phyloP scores from a whole-genome alignment of 441 rosid species.

The Euphorbia schlechtendalii region DNA sequence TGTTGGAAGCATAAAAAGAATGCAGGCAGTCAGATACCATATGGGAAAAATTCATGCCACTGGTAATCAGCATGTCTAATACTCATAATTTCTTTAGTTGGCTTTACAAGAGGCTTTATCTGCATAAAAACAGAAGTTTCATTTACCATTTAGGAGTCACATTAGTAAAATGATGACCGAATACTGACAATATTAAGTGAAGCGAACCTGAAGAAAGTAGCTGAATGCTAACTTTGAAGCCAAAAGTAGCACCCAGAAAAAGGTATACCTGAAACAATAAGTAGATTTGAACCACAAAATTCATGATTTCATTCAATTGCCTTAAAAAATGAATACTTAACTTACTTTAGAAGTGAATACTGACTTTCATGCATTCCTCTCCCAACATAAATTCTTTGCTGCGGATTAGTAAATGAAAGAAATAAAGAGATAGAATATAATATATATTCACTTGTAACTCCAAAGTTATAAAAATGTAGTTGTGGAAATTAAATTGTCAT shows the following conservation, averaged over 20 bases:
- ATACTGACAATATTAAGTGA: conserved; percentile 4
- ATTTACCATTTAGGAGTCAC: background rate
- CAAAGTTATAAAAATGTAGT: background rate
- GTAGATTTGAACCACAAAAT: conserved; percentile 11
- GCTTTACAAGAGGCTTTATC: conserved; percentile 90
- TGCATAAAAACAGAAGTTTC: conserved; percentile 20
- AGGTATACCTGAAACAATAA: conserved; percentile 63
- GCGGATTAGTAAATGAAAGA: conserved; percentile 25
- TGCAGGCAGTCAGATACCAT: conserved; percentile 38
- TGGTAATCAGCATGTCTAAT: conserved; percentile 56
- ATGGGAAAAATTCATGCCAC: conserved; percentile 94
- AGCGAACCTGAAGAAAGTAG: conserved; percentile 75
- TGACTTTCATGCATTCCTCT: conserved; percentile 99
- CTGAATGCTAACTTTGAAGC: conserved; percentile 66
- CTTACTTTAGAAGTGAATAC: conserved; percentile 86
- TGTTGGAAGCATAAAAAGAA: conserved; percentile 10
- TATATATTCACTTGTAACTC: conserved; percentile 1
- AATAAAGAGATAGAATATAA: conserved; percentile 19
- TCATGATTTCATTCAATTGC: background rate
- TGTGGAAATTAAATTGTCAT: background rate
- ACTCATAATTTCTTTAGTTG: conserved; percentile 80
- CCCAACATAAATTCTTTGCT: conserved; percentile 95
- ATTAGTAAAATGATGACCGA: background rate
- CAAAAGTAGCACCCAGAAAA: conserved; percentile 80
- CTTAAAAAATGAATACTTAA: conserved; percentile 1